Conservation (phyloP, 768 basidiomycete genomes). For the Obba rivulosa region DNA sequence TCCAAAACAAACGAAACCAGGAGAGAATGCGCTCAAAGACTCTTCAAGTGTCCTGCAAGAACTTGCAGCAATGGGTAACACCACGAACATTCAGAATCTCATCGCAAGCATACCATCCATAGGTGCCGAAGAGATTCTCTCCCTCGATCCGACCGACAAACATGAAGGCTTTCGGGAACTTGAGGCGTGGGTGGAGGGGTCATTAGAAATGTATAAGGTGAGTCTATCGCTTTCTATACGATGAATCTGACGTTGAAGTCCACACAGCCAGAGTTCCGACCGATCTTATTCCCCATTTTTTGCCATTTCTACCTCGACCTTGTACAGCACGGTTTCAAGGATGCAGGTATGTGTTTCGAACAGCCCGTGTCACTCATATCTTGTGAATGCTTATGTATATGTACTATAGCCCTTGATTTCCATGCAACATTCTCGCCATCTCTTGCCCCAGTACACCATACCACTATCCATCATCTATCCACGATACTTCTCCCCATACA, state of each 20-base stretch:
- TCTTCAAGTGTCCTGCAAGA: conserved; percentile 61
- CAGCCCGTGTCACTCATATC: background rate
- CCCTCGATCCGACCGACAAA: conserved; percentile 78
- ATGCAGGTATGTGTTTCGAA: conserved; percentile 64
- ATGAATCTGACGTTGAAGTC: background rate
- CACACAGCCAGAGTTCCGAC: conserved; percentile 85
- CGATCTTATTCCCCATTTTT: conserved; percentile 93
- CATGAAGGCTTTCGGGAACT: conserved; percentile 83
- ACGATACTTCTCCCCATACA: conserved; percentile 79
- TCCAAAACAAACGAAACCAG: conserved; percentile 60
- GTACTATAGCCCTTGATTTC: conserved; percentile 61
- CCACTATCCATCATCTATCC: conserved; percentile 71
- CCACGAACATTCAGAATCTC: conserved; percentile 67
- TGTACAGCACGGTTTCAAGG: conserved; percentile 83
- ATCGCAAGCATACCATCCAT: conserved; percentile 74
- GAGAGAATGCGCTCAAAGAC: conserved; percentile 70
- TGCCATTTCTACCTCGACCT: conserved; percentile 96
- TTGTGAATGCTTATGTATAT: background rate
- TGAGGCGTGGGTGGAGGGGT: conserved; percentile 86
- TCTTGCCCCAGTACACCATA: conserved; percentile 58
- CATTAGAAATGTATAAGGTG: conserved; percentile 87
- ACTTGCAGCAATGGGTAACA: conserved; percentile 62
- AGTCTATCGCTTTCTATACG: conserved; percentile 19
- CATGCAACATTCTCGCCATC: conserved; percentile 65
- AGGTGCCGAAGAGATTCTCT: conserved; percentile 78